Evolutionary conservation across 208 protist species (phyloP).

Genomic region (Blastocrithidia nonstop): DNA sequence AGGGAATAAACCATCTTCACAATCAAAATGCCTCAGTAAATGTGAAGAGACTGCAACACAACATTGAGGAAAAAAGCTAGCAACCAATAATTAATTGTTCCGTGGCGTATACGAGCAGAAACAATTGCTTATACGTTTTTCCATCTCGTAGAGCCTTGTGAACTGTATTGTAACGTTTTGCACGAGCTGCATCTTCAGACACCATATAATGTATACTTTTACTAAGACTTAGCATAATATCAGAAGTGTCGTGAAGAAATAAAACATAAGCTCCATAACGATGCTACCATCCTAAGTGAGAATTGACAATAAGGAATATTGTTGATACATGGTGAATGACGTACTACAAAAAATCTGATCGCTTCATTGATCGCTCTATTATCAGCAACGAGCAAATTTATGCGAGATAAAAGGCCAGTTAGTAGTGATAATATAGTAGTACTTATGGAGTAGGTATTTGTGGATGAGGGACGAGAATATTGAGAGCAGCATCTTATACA

Average conservation of each 20-base stretch:
- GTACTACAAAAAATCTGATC: conserved; percentile 57
- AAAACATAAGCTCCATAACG: conserved; percentile 54
- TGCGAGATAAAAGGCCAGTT: conserved; percentile 47
- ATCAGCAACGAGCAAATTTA: conserved; percentile 37
- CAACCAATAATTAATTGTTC: conserved; percentile 34
- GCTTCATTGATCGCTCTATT: conserved; percentile 29
- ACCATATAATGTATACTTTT: conserved; percentile 49
- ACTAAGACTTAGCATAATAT: conserved; percentile 45
- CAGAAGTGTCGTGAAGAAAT: conserved; percentile 56
- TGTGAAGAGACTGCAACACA: conserved; percentile 43
- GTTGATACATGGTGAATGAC: conserved; percentile 46
- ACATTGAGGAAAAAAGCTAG: conserved; percentile 30
- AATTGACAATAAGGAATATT: conserved; percentile 30
- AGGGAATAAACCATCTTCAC: conserved; percentile 15
- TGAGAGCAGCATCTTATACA: conserved; percentile 10
- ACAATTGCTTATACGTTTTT: conserved; percentile 12
- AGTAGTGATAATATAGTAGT: conserved; percentile 48
- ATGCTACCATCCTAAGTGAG: conserved; percentile 37
- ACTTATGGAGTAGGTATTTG: conserved; percentile 21
- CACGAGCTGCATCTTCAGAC: conserved; percentile 11
- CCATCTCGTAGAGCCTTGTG: conserved; percentile 20
- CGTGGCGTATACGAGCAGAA: conserved; percentile 29
- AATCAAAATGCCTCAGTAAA: conserved; percentile 52
- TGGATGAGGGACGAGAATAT: conserved; percentile 32
- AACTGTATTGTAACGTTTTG: conserved; percentile 8